Base-by-base conservation (phyloP, 768 basidiomycete genomes). In the Termitomyces bulborhizus region DNA sequence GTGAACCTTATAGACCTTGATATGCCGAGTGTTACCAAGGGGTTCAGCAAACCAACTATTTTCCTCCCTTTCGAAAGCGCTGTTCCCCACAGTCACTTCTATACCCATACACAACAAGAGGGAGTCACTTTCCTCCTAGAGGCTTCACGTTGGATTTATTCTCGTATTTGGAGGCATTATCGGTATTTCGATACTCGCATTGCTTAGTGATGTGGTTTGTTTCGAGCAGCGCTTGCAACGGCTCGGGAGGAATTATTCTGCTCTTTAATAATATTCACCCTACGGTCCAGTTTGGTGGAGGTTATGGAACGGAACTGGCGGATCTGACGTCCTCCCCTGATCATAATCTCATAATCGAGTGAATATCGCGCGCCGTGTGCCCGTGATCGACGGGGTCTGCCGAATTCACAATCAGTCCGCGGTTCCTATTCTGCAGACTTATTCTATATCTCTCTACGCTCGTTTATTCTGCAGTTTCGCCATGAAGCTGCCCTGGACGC, bases 101-200 rank as follows among this genome's bases (percentile, higher is more conserved):
- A 62, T 9, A 52, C 21, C 15, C 34, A 21, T 42, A 37, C 55
- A 15, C 39, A 51, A 9, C 46, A 26, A 1, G 54, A 45, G 4
- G 88, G 89, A 63, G 78, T 86, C 66, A 86, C 85, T 54, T 90
- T 89, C 83, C 88, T 91, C 71, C 73, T 85, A 0, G 83, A 83
- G 60, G 79, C 93, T 74, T 78, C 80, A 1, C 79, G 77, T 55
- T 78, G 92, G 16, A 74, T 89, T 49, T 79, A 79, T 11, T 83
- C 77, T 60, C 86, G 89, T 15, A 81, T 82, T 16, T 76, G 82
- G n/a, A n/a, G n/a, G n/a, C n/a, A n/a, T n/a, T n/a, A n/a, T n/a
- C n/a, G n/a, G n/a, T 11, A 85, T 96, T n/a, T 66, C 82, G 3
- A 60, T 96, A 46, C 88, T 94, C 63, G 86, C 83, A 39, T 69